Percentiles rank a stretch among this genome's conserved stretches.
phyloP scores from a whole-genome alignment of 73 alveolate species.

The Tetrahymena thermophila region DNA sequence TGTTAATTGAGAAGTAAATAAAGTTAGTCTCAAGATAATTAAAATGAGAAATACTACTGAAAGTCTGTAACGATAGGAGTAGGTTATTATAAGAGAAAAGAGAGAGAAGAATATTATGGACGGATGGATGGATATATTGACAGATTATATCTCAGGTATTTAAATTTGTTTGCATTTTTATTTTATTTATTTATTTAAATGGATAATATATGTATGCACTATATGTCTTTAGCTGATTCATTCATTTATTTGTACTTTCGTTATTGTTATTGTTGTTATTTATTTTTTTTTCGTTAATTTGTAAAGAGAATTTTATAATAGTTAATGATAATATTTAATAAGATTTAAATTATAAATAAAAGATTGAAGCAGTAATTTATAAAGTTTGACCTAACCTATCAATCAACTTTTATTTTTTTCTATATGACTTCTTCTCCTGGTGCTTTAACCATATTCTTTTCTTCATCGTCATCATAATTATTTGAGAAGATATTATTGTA shows the following conservation, averaged over 20 bases:
- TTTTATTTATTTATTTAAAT: too few relatives aligned
- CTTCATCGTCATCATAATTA: neutral
- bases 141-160: neutral
- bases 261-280: too few relatives aligned
- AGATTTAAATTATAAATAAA: neutral
- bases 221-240: too few relatives aligned
- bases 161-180: neutral
- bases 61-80: neutral
- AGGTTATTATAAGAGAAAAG: neutral
- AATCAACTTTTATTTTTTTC: neutral
- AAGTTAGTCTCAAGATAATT: neutral
- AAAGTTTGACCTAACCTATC: neutral
- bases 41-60: neutral
- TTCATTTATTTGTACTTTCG: too few relatives aligned
- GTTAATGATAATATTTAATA: neutral
- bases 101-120: neutral
- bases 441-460: neutral
- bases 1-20: neutral
- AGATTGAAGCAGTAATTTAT: neutral
- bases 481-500: neutral
- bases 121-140: neutral
- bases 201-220: neutral
- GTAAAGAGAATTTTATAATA: neutral
- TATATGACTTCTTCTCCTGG: neutral
- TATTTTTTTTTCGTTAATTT: neutral